These are phyloP conservation scores for Eucalyptus viminalis DNA, from an alignment of 345 rosid genomes.

Conservation along the genomic window DNA sequence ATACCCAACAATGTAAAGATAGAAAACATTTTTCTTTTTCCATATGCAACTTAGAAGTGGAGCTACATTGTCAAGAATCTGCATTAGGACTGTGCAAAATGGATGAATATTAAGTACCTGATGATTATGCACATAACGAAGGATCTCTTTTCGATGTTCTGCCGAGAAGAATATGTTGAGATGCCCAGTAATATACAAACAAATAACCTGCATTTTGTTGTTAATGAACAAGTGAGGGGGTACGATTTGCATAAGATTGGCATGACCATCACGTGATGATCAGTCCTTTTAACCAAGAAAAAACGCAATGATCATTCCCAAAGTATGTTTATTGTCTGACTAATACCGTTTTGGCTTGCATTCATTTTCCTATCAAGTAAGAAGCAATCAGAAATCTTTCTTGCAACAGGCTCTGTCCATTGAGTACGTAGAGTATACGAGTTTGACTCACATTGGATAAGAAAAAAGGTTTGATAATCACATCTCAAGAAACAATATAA, in stretches of 20 bases:
- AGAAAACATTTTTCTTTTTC: neutral
- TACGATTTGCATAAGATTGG: neutral
- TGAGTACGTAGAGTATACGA: neutral
- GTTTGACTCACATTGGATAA: neutral
- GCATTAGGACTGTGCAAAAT: neutral
- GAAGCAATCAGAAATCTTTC: neutral
- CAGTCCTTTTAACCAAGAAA: neutral
- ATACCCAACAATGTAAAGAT: neutral
- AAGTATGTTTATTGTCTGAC: neutral
- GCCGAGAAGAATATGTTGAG: neutral
- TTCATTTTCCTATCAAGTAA: neutral
- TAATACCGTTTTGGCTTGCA: neutral
- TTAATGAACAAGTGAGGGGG: neutral
- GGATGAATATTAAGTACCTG: neutral
- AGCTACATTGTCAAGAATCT: neutral
- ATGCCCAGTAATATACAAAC: neutral
- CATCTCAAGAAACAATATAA: too few species aligned
- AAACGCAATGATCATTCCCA: neutral
- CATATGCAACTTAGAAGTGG: neutral
- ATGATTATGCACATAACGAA: neutral
- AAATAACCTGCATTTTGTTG: neutral
- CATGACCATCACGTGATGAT: neutral
- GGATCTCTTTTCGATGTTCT: neutral
- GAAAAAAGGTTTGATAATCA: too few species aligned
- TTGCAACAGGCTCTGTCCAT: neutral